These are phyloP conservation scores for Clathrus columnatus DNA, from an alignment of 768 basidiomycete genomes.

Conservation along the genomic window DNA sequence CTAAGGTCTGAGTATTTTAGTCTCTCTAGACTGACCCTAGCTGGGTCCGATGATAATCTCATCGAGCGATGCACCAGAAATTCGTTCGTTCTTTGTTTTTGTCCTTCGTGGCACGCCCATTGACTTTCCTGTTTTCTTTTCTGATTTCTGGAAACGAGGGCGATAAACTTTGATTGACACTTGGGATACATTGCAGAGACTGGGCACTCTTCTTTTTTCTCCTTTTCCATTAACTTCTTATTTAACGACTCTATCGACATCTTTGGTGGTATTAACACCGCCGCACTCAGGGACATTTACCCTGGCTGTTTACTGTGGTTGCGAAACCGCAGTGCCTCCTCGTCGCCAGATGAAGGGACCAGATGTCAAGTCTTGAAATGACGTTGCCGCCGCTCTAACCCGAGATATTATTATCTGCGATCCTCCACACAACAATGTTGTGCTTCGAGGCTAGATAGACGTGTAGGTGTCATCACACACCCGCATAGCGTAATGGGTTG, in stretches of 20 bases:
- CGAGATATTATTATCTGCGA: no score
- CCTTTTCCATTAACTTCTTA: background rate
- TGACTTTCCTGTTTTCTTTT: no score
- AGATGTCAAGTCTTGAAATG: no score
- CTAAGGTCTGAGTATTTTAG: constrained; percentile 72
- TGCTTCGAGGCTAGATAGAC: no score
- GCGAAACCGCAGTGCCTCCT: background rate
- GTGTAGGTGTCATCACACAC: no score
- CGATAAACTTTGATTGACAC: constrained; percentile 18
- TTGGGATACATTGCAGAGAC: constrained; percentile 55
- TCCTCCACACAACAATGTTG: no score
- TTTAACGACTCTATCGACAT: constrained; percentile 8
- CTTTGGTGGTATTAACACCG: background rate
- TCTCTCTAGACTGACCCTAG: constrained; percentile 57
- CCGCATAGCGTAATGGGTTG: no score
- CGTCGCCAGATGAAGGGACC: background rate
- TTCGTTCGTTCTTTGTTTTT: constrained; percentile 21
- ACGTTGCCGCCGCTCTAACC: no score
- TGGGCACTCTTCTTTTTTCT: constrained; percentile 24
- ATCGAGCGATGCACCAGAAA: constrained; percentile 67
- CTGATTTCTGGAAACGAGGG: constrained; percentile 31
- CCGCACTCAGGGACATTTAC: no score
- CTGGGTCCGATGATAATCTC: constrained; percentile 47
- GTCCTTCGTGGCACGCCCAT: constrained; percentile 26
- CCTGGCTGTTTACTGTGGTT: background rate